Evolutionary conservation across 164 flowering plant species (phyloP), one percentile per base, ranked within the genome.

Genomic region (Brasenia schreberi): DNA sequence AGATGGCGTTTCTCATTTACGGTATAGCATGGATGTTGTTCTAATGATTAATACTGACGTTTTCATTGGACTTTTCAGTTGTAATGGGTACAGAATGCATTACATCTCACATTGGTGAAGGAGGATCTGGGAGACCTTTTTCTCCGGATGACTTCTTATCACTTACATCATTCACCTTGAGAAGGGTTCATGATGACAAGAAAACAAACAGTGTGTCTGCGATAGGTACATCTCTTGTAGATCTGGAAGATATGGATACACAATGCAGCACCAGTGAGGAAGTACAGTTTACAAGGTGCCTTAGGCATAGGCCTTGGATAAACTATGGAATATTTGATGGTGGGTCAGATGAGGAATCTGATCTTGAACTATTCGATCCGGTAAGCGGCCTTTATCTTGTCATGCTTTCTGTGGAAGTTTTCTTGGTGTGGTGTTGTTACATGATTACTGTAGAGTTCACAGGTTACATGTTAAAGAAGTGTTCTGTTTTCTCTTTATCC

Each of bases 311-410:
- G 74, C 87, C 87, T 0, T 80, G 87, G 86, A 79, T 86, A 72
- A 81, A 89, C 66, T 83, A 85, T 70, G 75, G 80, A 44, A 71
- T 60, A 66, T 70, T 73, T 65, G 82, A 80, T 61, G 18, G 73
- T 68, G 76, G 80, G 68, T 83, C 89, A 45, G 94, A 79, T 18
- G 97, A 85, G 62, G 96, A 85, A 60, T 79, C 78, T 64, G 89
- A 84, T 42, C 66, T 70, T 76, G 85, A 75, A 62, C 75, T 75
- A 70, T 78, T 77, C 72, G 73, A 18, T 61, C 10, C 19, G 23
- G 63, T 61, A 18, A 18, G 19, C 10, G 18, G 2, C 63, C 5
- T 18, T 2, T 61, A 61, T 23, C 19, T n/a, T 6, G 10, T 33
- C 39, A 33, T 33, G 39, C 39, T 33, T 33, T 33, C 4, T 33